Base-by-base conservation (phyloP, 768 basidiomycete genomes). In the Hygrophorus russula region DNA sequence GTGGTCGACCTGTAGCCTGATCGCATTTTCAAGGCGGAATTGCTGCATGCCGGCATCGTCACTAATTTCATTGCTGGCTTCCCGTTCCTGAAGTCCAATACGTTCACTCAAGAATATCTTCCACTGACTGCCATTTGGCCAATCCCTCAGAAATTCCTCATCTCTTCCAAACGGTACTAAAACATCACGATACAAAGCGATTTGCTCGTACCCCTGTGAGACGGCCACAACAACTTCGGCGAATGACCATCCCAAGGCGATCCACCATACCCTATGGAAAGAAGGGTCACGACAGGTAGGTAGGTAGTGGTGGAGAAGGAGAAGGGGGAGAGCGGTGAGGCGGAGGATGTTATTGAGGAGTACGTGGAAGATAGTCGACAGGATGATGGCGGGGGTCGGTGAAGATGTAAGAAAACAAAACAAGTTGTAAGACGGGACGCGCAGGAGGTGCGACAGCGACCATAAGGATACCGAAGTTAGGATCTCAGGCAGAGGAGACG, bases 181-280 rank as follows among this genome's bases (percentile, higher is more conserved):
- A 0, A 81, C 79, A 54, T 81, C 80, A 37, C 71, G 68, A 58
- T 89, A 90, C 6, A 82, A 62, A 10, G 65, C 60, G 33, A 89
- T 69, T 20, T 75, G 73, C 38, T 73, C 72, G 53, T 85, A 90
- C 7, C 82, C 83, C 56, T 88, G 86, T 42, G 65, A 62, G 41
- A 88, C 68, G 4, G 76, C 74, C 1, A 77, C 75, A 15, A 71
- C 49, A 4, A 79, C 79, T 50, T 86, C 87, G 3, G 77, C 80
- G 5, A 72, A 60, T 10, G 82, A 80, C 80, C 80, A 86, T 0
- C 82, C 82, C 2, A 89, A 64, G 2, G 81, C 80, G 30, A 85
- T 61, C 79, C 80, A 85, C 84, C 86, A 88, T 3, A 82, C 74
- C 24, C 74, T 68, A 15, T 61, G 56, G 63, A 90, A 90, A 3